Base-by-base conservation (phyloP, 495 filamentous ascomycete species). In the Pyrenula aspistea region DNA sequence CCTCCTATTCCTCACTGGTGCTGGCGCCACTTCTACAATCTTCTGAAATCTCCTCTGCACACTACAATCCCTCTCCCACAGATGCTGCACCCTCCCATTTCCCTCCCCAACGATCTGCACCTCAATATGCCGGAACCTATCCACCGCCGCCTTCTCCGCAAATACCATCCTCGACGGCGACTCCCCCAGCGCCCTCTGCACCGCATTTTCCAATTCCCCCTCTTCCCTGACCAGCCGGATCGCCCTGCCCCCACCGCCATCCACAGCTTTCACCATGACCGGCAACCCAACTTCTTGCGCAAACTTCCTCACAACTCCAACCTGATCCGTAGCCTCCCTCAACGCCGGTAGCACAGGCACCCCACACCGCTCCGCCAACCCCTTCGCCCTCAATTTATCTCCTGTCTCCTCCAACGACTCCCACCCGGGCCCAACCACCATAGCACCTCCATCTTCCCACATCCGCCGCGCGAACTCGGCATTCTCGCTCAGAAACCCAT, bases 401-500 rank as follows among this genome's bases (percentile, higher is more conserved):
- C 80, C 79, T 0, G 79, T 83, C 15, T 65, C 62, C 0, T 68
- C 66, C 20, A 85, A 69, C 42, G 73, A 74, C 49, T 75, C 72
- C 56, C 68, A 65, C 1, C 78, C 76, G 12, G 81, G 81, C 11
- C 82, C 82, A 22, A 85, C 72, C 2, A 83, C 77, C 1, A 71
- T 58, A 15, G 72, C 63, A 1, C 72, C 67, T 12, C 70, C 73
- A 59, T 79, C 74, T 10, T 76, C 64, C 67, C 70, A 77, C 74
- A 81, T 77, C 20, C 73, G 70, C 15, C 58, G 58, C 0, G 78
- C 69, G 57, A 85, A 81, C 1, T 79, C 77, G 12, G 75, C 64
- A 54, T 73, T 81, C 61, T 85, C 82, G 23, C 78, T 80, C 2
- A 85, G 68, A 56, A 84, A 85, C 10, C 82, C 82, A 67, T 85